Conservation (phyloP, 202 grass and related monocot genomes). For the Bolboschoenoplectus hybrid region DNA sequence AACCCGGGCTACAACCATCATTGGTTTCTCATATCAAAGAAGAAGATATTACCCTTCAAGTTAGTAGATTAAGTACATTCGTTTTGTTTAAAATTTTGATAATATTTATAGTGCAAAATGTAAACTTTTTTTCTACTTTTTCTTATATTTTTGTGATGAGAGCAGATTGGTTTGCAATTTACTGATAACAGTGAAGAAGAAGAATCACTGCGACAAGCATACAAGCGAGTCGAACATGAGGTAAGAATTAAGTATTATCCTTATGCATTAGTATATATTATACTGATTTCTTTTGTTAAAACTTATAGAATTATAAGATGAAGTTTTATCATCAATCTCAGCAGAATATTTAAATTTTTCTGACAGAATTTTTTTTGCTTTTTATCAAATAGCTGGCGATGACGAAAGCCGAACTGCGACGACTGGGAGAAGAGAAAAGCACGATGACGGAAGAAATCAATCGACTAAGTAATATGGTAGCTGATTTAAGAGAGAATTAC, state of each 20-base stretch:
- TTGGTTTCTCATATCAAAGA: conserved; percentile 51
- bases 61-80: conserved; percentile 35
- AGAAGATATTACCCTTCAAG: conserved; percentile 65
- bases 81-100: background rate
- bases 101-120: conserved; percentile 4
- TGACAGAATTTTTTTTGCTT: background rate
- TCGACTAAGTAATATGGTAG: background rate
- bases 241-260: conserved; percentile 12
- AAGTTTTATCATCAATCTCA: background rate
- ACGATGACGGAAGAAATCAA: conserved; percentile 16
- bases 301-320: background rate
- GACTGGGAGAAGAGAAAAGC: conserved; percentile 61
- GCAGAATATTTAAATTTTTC: background rate
- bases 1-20: background rate
- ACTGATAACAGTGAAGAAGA: conserved; percentile 5
- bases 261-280: background rate
- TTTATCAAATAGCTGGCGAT: conserved; percentile 52
- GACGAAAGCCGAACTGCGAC: conserved; percentile 52
- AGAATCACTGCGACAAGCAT: background rate
- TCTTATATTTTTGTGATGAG: conserved; percentile 6
- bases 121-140: background rate
- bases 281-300: background rate
- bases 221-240: background rate
- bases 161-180: conserved; percentile 36
- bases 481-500: background rate